Conservation (phyloP, 2,329 filamentous ascomycete species). For the Cercospora sp. region DNA sequence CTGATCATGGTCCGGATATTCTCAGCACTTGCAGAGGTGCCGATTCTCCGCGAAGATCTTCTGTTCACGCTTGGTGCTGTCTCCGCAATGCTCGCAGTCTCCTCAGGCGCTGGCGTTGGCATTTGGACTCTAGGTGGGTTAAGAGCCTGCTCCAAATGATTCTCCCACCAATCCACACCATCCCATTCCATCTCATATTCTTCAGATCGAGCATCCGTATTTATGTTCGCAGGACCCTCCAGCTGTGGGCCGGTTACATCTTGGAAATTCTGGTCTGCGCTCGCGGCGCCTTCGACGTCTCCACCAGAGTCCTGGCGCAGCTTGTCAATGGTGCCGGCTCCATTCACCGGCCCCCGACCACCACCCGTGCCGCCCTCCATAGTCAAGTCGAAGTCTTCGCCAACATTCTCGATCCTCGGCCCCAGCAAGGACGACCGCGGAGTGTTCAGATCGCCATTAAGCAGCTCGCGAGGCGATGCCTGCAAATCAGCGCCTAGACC, state of each 20-base stretch:
- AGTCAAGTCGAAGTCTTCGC: constrained; percentile 10
- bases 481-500: background rate
- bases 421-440: background rate
- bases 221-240: background rate
- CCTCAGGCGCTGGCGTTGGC: background rate
- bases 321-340: background rate
- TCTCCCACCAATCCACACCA: background rate
- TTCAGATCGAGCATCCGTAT: background rate
- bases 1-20: background rate
- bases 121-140: background rate
- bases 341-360: background rate
- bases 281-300: background rate
- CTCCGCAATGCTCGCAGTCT: background rate
- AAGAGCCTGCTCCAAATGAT: background rate
- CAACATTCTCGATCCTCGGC: constrained; percentile 7
- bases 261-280: background rate
- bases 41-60: background rate
- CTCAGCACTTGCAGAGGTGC: background rate
- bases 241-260: background rate
- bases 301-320: constrained; percentile 1
- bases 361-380: background rate
- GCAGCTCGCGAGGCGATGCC: background rate
- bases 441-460: background rate
- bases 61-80: background rate
- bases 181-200: background rate